Evolutionary conservation across 495 filamentous ascomycete genomes (phyloP), one percentile per base, ranked within the genome.

Genomic region (Podospora bellae-mahoneyi): DNA sequence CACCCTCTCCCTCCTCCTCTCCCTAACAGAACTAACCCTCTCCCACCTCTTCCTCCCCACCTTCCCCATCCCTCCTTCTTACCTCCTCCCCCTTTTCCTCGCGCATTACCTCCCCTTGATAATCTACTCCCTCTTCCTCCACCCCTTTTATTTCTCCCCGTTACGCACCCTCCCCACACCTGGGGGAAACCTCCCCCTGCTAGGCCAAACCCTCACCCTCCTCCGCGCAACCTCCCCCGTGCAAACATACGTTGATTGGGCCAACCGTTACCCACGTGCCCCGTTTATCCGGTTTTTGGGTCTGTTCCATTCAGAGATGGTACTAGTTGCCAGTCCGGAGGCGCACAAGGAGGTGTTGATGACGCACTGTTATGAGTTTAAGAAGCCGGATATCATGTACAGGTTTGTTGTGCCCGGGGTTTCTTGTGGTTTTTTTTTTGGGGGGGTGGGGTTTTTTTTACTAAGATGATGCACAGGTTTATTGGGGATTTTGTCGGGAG

Each of bases 301-400:
- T 7, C 66, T 76, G 48, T 66, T 54, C 60, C 74, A 77, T 60
- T 62, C 64, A 48, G 75, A 77, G 66, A 61, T 67, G 5, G 65
- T 79, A 16, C 60, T 79, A 0, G 68, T 75, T 13, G 72, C 69
- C 66, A 76, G 66, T 19, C 61, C 72, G 26, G 66, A 73, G 27
- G 76, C 75, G 16, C 68, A 72, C 64, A 70, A 72, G 16, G 77
- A 78, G 64, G 67, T 79, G 4, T 62, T 77, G 3, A 68, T 70
- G 54, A 70, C 68, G 9, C 57, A 78, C 18, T 75, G 72, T 53
- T 78, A 79, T 56, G 64, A 62, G 13, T 76, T 79, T 18, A 28
- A 23, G 5, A 78, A 78, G 55, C 73, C 77, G 3, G 34, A 27
- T 7, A 63, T 75, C 56, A 61, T 75, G 27, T 30, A 61, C 18